Evolutionary conservation across 495 filamentous ascomycete genomes (phyloP), one percentile per base, ranked within the genome.

Genomic region (Penicillium pancosmium): DNA sequence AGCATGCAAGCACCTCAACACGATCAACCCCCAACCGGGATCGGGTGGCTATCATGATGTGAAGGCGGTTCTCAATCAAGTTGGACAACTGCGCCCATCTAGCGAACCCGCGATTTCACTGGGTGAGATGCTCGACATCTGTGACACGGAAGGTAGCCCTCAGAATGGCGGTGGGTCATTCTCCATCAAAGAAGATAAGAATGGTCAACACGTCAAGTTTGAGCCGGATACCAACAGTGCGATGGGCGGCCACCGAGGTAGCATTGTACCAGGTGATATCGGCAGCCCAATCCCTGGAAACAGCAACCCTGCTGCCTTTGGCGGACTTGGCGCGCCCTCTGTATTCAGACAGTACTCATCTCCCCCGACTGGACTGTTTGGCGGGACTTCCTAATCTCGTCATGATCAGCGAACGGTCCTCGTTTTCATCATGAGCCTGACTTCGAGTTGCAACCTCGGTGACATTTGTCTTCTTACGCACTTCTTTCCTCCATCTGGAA

Each of bases 131-230:
- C 79, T 92, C n/a, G 88, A 91, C 49, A 91, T 96, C 55, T 93
- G 90, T 71, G 93, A 97, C 60, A 95, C 93, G 2, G 88, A 94
- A 68, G 94, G 94, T 56, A 95, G 90, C 64, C 67, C 78, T 0
- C 83, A 88, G 50, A 98, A 98, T 62, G 94, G 94, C 52, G 94
- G 94, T 52, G 94, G 94, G 18, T 87, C 80, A 43, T 96, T 98
- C 69, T 82, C 80, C 23, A 78, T 88, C 55, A 78, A 78, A 50
- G 80, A 81, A 41, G 80, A 84, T 43, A 80, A 72, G 9, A 74
- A 76, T 27, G 71, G 69, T 49, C 76, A 73, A 34, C 76, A 82
- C 41, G 88, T 96, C 62, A 85, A 83, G 55, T 89, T 85, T 68
- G 84, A 89, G 54, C 73, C 79, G 21, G 80, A 81, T 55, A 77